A percentile compares a stretch with the other conserved stretches of the same genome.
Evolutionary conservation across 2,329 filamentous ascomycete genomes (phyloP).

Genomic region (Gaeumannomyces sp.): DNA sequence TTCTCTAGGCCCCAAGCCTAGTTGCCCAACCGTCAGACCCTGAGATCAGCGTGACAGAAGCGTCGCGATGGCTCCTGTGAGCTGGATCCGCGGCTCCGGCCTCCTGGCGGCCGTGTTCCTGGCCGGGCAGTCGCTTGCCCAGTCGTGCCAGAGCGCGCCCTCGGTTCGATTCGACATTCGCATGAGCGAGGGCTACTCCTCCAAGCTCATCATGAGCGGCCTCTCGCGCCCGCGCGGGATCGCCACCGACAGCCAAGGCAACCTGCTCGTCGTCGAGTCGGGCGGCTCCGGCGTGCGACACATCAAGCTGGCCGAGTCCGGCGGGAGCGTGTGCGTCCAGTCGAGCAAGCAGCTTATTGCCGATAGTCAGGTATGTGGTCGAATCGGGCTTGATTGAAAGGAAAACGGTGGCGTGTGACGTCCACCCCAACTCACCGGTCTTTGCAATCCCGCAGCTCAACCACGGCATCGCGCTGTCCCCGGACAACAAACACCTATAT

Average conservation of each 20-base stretch:
- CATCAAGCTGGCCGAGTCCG: conserved; percentile 8
- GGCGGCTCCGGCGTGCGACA: conserved; percentile 8
- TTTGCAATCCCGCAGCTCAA: conserved; percentile 17
- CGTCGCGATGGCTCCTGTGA: conserved; percentile 4
- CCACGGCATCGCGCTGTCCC: conserved; percentile 25
- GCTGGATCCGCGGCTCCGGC: conserved; percentile 3
- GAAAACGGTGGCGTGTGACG: background rate
- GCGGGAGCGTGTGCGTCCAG: conserved; percentile 10
- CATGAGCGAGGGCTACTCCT: conserved; percentile 5
- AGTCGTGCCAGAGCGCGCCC: background rate
- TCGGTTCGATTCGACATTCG: background rate
- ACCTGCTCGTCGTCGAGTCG: conserved; percentile 11
- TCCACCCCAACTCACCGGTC: conserved; percentile 8
- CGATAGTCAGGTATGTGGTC: conserved; percentile 8
- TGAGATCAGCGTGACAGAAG: background rate
- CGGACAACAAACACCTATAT: conserved; percentile 25
- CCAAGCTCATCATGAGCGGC: conserved; percentile 9
- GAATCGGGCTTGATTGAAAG: background rate
- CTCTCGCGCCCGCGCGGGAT: conserved; percentile 8
- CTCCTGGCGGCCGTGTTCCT: conserved; percentile 5
- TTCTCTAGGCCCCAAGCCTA: background rate
- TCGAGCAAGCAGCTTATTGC: conserved; percentile 10
- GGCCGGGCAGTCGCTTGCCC: conserved; percentile 5
- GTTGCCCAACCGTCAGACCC: background rate
- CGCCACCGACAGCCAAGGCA: conserved; percentile 11